Percentiles rank a stretch among this genome's conserved stretches.
phyloP scores from a whole-genome alignment of 2,329 filamentous ascomycete species.

The Ramichloridium luteum region DNA sequence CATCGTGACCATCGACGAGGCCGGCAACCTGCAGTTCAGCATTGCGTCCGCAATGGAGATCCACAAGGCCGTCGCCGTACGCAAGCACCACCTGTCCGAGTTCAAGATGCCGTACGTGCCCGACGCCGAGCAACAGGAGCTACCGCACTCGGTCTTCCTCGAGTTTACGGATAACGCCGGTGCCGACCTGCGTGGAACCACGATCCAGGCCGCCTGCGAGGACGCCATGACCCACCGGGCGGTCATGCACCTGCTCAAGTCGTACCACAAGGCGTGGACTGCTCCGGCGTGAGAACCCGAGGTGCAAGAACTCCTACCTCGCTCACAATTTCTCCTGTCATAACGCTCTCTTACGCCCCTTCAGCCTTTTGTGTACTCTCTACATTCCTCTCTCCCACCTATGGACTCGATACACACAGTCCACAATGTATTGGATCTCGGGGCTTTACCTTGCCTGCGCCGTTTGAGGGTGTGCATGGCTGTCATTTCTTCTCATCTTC shows the following conservation, averaged over 20 bases:
- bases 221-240: slow-evolving; percentile 42
- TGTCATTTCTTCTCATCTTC: no score
- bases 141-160: slow-evolving; percentile 69
- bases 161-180: slow-evolving; percentile 46
- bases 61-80: slow-evolving; percentile 20
- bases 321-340: no score
- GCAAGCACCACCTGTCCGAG: slow-evolving; percentile 71
- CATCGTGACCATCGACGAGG: slow-evolving; percentile 70
- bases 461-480: no score
- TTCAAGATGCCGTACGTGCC: slow-evolving; percentile 70
- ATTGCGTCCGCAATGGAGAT: slow-evolving; percentile 45
- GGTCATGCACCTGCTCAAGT: slow-evolving; percentile 29
- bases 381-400: no score
- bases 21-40: slow-evolving; percentile 72
- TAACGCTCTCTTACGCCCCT: no score
- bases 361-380: no score
- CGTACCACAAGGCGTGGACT: slow-evolving; percentile 22
- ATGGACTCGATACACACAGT: no score
- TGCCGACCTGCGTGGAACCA: slow-evolving; percentile 33
- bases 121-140: slow-evolving; percentile 82
- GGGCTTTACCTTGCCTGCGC: no score
- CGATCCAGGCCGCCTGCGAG: slow-evolving; percentile 51
- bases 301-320: no score
- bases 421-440: no score
- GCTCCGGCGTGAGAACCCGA: no score